Percentiles rank a stretch among this genome's conserved stretches.
These are phyloP conservation scores for Margaritispora aquatica DNA, from an alignment of 495 filamentous ascomycete genomes.

Conservation along the genomic window DNA sequence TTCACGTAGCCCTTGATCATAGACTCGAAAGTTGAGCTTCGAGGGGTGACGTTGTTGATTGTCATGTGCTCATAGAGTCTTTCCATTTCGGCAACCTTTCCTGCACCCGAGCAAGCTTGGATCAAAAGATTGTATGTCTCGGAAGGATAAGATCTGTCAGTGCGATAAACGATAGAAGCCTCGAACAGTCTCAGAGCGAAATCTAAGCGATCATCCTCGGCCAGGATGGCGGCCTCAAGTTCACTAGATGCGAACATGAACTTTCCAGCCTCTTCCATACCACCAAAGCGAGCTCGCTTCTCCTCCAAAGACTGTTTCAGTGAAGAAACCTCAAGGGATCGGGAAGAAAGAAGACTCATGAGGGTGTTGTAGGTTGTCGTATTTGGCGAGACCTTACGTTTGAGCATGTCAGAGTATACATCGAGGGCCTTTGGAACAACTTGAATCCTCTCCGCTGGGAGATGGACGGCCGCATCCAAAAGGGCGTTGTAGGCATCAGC, in stretches of 20 bases:
- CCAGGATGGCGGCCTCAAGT: slow-evolving; percentile 72
- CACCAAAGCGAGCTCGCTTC: slow-evolving; percentile 72
- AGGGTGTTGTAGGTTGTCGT: slow-evolving; percentile 80
- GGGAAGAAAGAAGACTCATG: slow-evolving; percentile 71
- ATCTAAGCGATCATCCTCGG: slow-evolving; percentile 77
- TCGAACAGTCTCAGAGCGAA: slow-evolving; percentile 82
- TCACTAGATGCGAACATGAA: slow-evolving; percentile 89
- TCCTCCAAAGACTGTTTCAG: slow-evolving; percentile 67
- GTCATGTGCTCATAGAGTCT: slow-evolving; percentile 89
- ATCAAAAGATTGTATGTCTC: slow-evolving; percentile 79
- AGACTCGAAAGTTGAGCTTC: slow-evolving; percentile 72
- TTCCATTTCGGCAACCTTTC: slow-evolving; percentile 79
- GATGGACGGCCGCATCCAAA: slow-evolving; percentile 70
- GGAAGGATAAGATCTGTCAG: slow-evolving; percentile 51
- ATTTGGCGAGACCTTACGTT: slow-evolving; percentile 74
- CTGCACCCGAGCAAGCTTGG: slow-evolving; percentile 74
- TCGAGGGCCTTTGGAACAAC: slow-evolving; percentile 84
- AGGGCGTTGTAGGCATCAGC: slow-evolving; percentile 86
- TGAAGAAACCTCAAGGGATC: slow-evolving; percentile 64
- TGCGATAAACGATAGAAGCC: slow-evolving; percentile 51
- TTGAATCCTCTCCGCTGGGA: slow-evolving; percentile 66
- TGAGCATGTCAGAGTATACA: slow-evolving; percentile 94
- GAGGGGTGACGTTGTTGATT: slow-evolving; percentile 58
- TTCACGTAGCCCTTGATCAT: slow-evolving; percentile 91
- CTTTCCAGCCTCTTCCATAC: slow-evolving; percentile 77